Evolutionary conservation across 2,329 filamentous ascomycete species (phyloP).

Genomic region (Parascedosporium putredinis): DNA sequence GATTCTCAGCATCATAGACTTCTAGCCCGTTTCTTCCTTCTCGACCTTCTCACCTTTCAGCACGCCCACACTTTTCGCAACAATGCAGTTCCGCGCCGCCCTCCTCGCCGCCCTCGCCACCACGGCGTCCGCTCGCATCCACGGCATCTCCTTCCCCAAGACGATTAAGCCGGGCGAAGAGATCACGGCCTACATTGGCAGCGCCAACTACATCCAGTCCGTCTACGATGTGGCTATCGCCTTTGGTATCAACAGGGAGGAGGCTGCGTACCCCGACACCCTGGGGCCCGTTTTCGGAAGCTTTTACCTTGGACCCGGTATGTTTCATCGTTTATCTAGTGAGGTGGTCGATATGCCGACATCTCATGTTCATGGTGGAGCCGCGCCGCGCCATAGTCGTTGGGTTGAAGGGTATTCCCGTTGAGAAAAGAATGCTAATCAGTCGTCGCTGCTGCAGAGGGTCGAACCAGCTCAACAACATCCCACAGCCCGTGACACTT

Average conservation of each 20-base stretch:
- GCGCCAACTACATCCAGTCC: conserved; percentile 32
- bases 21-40: not conserved
- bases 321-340: not conserved
- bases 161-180: conserved; percentile 27
- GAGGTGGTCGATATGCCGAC: no score
- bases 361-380: no score
- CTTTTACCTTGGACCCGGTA: conserved; percentile 26
- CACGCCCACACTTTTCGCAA: not conserved
- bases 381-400: no score
- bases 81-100: conserved; percentile 2
- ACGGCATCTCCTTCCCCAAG: conserved; percentile 29
- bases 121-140: conserved; percentile 27
- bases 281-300: conserved; percentile 21
- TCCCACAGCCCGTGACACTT: conserved; percentile 18
- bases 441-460: conserved; percentile 7
- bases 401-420: no score
- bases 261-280: conserved; percentile 15
- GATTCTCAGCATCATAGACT: not conserved
- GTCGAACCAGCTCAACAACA: conserved; percentile 18
- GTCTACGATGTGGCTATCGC: conserved; percentile 33
- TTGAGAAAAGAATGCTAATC: no score
- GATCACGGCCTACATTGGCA: conserved; percentile 27
- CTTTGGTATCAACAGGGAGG: conserved; percentile 24
- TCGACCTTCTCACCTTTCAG: not conserved
- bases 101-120: conserved; percentile 14